Percentiles rank a stretch among this genome's conserved stretches.
Conservation (phyloP, 148 eudicot genomes). For the Fallopia convolvulus region DNA sequence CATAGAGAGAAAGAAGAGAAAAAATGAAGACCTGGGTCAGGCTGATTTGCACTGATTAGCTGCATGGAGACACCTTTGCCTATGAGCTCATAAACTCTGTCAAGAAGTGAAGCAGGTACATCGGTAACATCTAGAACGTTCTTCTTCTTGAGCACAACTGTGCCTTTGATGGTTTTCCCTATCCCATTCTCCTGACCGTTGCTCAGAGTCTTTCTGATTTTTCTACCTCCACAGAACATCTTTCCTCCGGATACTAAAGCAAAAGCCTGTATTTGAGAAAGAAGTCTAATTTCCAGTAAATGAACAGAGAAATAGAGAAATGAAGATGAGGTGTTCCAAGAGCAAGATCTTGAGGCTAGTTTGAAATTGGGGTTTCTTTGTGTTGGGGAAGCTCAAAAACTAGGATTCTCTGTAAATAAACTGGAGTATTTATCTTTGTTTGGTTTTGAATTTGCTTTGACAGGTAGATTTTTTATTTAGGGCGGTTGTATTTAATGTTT, state of each 20-base stretch:
- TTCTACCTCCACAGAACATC: not conserved
- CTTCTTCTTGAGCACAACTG: conserved; percentile 55
- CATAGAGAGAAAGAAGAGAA: no score
- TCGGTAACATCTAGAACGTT: conserved; percentile 47
- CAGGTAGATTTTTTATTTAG: not conserved
- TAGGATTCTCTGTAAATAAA: not conserved
- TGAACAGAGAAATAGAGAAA: not conserved
- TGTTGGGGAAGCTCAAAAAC: not conserved
- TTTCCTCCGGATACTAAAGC: not conserved
- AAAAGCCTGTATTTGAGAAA: not conserved
- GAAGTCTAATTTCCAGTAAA: not conserved
- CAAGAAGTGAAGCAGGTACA: conserved; percentile 44
- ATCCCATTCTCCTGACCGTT: not conserved
- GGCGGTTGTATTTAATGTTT: not conserved
- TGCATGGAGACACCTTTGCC: conserved; percentile 64
- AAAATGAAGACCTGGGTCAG: conserved; percentile 29
- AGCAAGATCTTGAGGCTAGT: not conserved
- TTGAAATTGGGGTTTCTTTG: not conserved
- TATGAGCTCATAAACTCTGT: conserved; percentile 46
- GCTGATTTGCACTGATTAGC: conserved; percentile 45
- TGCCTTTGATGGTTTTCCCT: conserved; percentile 39
- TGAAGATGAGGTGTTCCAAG: not conserved
- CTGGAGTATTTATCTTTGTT: not conserved
- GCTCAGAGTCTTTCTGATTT: not conserved
- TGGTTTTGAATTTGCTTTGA: not conserved